Base-by-base conservation (phyloP, 129 eudicot species). In the Ambrosia trifida region DNA sequence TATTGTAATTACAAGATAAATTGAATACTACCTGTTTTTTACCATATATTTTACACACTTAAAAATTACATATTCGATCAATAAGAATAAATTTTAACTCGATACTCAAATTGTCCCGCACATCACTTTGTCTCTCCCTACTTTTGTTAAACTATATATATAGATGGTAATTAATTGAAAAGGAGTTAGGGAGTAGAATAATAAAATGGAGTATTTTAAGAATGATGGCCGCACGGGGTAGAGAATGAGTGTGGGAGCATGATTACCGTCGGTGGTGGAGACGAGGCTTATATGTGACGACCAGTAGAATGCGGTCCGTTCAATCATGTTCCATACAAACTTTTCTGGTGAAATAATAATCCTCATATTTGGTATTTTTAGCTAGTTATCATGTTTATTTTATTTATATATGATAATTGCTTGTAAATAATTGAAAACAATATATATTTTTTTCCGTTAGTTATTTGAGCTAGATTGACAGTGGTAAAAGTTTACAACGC, bases 231-330 rank as follows among this genome's bases (percentile, higher is more conserved):
- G 81, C 76, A 77, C 81, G 81, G 81, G 76, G 87, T 79, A 74
- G 64, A 69, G 52, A 36, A 36, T n/a, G 30, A 74, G 62, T 38
- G 64, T 51, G 66, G 68, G 6, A 33, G 72, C 74, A 86, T 89
- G 85, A 89, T 86, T 81, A 79, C 58, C 79, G 96, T 86, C 93
- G 96, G 96, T 86, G 81, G 93, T 89, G 92, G 89, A 74, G 78
- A 35, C 16, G 83, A 84, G 70, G 68, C 86, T 84, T 89, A 80
- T 76, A 18, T 64, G 75, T 75, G 77, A 89, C 84, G 93, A 84
- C 45, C 82, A 65, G 47, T 65, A 76, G 33, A 69, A 61, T 64
- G 70, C 63, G 68, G 72, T 63, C 72, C 70, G 60, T 74, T 76
- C 44, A 73, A 73, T 77, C 78, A 72, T 80, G 70, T 56, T 70